These are phyloP conservation scores for Fusarium pseudonygamai DNA, from an alignment of 2,329 filamentous ascomycete genomes.

Conservation along the genomic window DNA sequence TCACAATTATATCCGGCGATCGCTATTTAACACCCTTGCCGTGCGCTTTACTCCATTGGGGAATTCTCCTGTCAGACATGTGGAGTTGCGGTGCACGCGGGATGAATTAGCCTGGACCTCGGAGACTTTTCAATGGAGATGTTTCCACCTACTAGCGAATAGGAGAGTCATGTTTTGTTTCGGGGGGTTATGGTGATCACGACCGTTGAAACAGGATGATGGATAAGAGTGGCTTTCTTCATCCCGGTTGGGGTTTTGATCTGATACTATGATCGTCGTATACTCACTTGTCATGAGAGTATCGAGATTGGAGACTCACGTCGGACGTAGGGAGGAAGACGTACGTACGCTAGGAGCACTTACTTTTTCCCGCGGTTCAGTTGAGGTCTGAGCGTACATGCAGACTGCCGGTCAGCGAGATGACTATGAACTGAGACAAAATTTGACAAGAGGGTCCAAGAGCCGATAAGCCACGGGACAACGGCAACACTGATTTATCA, in stretches of 20 bases:
- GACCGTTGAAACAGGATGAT: background rate
- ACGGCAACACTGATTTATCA: background rate
- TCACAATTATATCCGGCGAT: constrained; percentile 26
- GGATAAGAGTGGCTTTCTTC: background rate
- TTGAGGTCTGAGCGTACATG: background rate
- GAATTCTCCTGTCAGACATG: constrained; percentile 11
- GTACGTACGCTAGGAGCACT: background rate
- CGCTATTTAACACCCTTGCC: constrained; percentile 22
- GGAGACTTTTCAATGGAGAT: constrained; percentile 16
- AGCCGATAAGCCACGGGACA: background rate
- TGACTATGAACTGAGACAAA: background rate
- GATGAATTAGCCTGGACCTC: background rate
- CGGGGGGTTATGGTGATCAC: background rate
- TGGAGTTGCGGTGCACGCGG: background rate
- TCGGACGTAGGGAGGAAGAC: background rate
- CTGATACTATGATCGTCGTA: background rate
- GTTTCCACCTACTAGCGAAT: background rate
- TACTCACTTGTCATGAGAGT: fast-evolving
- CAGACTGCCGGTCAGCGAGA: background rate
- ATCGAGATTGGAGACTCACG: background rate
- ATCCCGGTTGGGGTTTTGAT: background rate
- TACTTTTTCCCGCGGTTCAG: background rate
- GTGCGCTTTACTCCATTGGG: background rate
- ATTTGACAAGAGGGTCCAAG: background rate
- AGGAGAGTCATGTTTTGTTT: constrained; percentile 2